These are phyloP conservation scores for Phaffomyces antillensis DNA, from an alignment of 805 yeast species.

Conservation along the genomic window DNA sequence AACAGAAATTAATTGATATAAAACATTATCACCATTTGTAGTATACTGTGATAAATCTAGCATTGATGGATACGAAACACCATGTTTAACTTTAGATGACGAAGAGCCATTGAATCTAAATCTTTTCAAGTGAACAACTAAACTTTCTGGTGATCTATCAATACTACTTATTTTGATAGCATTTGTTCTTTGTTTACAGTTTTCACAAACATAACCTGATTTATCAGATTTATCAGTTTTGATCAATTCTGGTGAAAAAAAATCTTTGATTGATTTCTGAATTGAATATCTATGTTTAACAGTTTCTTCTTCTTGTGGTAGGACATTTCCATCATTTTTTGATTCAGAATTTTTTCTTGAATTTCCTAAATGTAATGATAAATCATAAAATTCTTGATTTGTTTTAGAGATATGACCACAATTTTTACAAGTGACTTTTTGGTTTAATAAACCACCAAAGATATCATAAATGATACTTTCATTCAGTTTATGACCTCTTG, in stretches of 20 bases:
- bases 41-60: constrained; percentile 66
- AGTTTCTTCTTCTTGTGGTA: constrained; percentile 12
- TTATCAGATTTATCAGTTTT: constrained; percentile 60
- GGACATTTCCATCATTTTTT: constrained; percentile 2
- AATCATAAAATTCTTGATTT: constrained; percentile 88
- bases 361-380: constrained; percentile 62
- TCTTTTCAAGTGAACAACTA: constrained; percentile 81
- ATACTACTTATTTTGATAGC: constrained; percentile 75
- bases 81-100: constrained; percentile 81
- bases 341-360: constrained; percentile 16
- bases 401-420: constrained; percentile 85
- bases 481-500: constrained; percentile 79
- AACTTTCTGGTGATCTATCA: constrained; percentile 79
- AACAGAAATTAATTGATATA: constrained; percentile 72
- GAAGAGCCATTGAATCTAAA: constrained; percentile 80
- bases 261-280: constrained; percentile 69
- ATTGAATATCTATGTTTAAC: constrained; percentile 47
- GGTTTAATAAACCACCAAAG: constrained; percentile 86
- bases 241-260: constrained; percentile 76
- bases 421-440: constrained; percentile 72
- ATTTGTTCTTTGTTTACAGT: constrained; percentile 67
- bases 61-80: constrained; percentile 71
- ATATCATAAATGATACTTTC: constrained; percentile 83
- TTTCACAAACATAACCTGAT: constrained; percentile 81
- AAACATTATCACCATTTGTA: constrained; percentile 37